These are phyloP conservation scores for Aspergillus texensis DNA, from an alignment of 2,329 filamentous ascomycete genomes.

Conservation along the genomic window DNA sequence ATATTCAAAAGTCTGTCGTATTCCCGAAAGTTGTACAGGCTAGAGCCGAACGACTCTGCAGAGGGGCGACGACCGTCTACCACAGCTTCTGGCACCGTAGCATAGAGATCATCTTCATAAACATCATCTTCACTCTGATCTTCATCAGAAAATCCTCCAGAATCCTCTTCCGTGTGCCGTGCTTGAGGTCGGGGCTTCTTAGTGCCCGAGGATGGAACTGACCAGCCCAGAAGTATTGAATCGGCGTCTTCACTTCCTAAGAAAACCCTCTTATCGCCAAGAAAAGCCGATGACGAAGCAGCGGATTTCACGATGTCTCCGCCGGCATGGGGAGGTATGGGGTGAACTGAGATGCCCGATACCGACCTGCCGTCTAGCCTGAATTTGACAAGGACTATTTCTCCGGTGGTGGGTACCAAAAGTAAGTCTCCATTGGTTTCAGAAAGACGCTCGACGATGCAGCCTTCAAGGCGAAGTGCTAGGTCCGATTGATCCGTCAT, in stretches of 20 bases:
- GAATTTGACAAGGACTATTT: conserved; percentile 76
- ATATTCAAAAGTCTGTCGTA: conserved; percentile 78
- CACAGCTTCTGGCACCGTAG: conserved; percentile 32
- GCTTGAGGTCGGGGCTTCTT: conserved; percentile 63
- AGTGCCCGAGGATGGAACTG: conserved; percentile 62
- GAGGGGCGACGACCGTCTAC: conserved; percentile 19
- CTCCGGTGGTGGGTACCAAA: conserved; percentile 76
- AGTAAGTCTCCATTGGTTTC: conserved; percentile 79
- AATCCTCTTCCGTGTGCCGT: conserved; percentile 54
- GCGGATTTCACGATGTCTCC: conserved; percentile 63
- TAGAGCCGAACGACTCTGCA: conserved; percentile 26
- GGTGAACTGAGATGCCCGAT: conserved; percentile 76
- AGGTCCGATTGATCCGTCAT: conserved; percentile 85
- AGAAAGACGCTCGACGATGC: conserved; percentile 74
- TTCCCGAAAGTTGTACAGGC: conserved; percentile 72
- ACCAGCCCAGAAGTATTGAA: conserved; percentile 80
- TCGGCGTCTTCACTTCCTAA: conserved; percentile 83
- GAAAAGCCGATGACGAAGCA: conserved; percentile 68
- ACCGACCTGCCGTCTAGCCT: conserved; percentile 88
- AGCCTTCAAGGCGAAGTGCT: conserved; percentile 77
- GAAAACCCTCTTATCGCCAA: conserved; percentile 74
- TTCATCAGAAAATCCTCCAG: conserved; percentile 61
- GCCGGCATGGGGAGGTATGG: conserved; percentile 65
- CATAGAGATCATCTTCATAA: conserved; percentile 57
- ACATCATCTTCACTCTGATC: conserved; percentile 61